Conservation (phyloP, 2,329 filamentous ascomycete species). For the Exophiala calicioides region DNA sequence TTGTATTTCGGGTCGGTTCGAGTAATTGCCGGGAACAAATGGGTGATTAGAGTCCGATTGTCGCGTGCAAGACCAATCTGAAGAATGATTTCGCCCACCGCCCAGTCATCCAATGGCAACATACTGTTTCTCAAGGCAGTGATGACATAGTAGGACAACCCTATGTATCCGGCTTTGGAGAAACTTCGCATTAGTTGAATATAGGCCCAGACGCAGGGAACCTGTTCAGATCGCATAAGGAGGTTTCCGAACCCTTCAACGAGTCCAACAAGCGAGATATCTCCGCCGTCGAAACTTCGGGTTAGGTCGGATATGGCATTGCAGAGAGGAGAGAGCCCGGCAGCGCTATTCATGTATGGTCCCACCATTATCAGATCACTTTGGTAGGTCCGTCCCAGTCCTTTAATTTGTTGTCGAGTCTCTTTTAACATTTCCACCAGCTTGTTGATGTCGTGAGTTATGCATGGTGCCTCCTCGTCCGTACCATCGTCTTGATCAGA, state of each 20-base stretch:
- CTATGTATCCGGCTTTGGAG: slow-evolving; percentile 15
- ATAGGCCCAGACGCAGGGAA: slow-evolving; percentile 20
- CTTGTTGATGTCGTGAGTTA: slow-evolving; percentile 14
- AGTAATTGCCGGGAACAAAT: slow-evolving; percentile 18
- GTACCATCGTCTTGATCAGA: slow-evolving; percentile 10
- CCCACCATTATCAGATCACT: slow-evolving; percentile 16
- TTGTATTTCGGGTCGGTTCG: slow-evolving; percentile 15
- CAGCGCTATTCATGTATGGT: too few relatives aligned
- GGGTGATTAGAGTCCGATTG: slow-evolving; percentile 18
- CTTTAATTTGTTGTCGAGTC: slow-evolving; percentile 20
- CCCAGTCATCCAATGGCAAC: slow-evolving; percentile 20
- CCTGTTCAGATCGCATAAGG: slow-evolving; percentile 18
- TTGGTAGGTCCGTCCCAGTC: too few relatives aligned
- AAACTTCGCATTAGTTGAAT: slow-evolving; percentile 21
- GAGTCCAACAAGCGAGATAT: slow-evolving; percentile 18
- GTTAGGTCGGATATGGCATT: slow-evolving; percentile 18
- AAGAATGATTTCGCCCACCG: slow-evolving; percentile 20
- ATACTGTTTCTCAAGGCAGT: slow-evolving; percentile 24
- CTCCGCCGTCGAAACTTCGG: slow-evolving; percentile 12
- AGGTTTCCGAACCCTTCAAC: slow-evolving; percentile 23
- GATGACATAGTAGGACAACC: slow-evolving; percentile 21
- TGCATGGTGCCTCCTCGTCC: slow-evolving; percentile 6
- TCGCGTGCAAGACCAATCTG: slow-evolving; percentile 21
- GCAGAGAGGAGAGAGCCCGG: too few relatives aligned
- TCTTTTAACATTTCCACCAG: slow-evolving; percentile 17